Conservation (phyloP, 2,329 filamentous ascomycete species). For the Xylaria sp. region DNA sequence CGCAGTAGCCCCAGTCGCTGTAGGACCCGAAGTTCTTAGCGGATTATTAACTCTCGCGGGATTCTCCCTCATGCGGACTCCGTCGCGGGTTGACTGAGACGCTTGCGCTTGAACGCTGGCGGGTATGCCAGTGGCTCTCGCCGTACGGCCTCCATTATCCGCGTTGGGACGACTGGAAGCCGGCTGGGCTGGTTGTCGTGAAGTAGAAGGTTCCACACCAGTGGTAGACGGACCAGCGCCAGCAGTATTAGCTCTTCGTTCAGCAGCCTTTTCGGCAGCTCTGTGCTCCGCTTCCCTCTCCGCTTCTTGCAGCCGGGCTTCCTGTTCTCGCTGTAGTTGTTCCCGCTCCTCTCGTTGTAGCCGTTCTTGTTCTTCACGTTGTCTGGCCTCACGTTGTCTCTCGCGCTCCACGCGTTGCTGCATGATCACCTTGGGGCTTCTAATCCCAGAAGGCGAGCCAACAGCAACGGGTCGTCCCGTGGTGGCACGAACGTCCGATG, state of each 20-base stretch:
- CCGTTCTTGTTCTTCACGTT: slow-evolving; percentile 67
- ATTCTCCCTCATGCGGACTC: slow-evolving; percentile 33
- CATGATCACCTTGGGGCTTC: slow-evolving; percentile 92
- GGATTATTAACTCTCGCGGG: slow-evolving; percentile 11
- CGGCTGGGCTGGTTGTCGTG: slow-evolving; percentile 41
- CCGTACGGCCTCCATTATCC: slow-evolving; percentile 39
- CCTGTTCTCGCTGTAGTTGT: slow-evolving; percentile 59
- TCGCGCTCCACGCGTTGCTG: slow-evolving; percentile 83
- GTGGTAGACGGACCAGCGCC: slow-evolving; percentile 49
- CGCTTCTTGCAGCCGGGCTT: slow-evolving; percentile 65
- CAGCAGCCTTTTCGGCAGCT: slow-evolving; percentile 55
- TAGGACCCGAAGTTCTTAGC: slow-evolving; percentile 38
- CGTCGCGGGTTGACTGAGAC: slow-evolving; percentile 43
- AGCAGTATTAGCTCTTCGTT: slow-evolving; percentile 56
- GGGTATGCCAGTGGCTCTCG: slow-evolving; percentile 38
- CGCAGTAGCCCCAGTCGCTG: slow-evolving; percentile 39
- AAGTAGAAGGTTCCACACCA: slow-evolving; percentile 37
- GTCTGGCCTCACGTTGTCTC: slow-evolving; percentile 78
- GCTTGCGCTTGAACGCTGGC: slow-evolving; percentile 40
- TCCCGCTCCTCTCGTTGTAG: slow-evolving; percentile 52
- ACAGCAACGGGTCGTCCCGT: slow-evolving; percentile 57
- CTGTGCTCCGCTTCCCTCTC: slow-evolving; percentile 71
- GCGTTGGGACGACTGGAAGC: slow-evolving; percentile 40
- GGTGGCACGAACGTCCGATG: slow-evolving; percentile 59
- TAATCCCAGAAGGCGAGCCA: slow-evolving; percentile 73